Evolutionary conservation across 371 early-diverging fungal genomes (phyloP), one percentile per base, ranked within the genome.

Genomic region (Mucor racemosus): DNA sequence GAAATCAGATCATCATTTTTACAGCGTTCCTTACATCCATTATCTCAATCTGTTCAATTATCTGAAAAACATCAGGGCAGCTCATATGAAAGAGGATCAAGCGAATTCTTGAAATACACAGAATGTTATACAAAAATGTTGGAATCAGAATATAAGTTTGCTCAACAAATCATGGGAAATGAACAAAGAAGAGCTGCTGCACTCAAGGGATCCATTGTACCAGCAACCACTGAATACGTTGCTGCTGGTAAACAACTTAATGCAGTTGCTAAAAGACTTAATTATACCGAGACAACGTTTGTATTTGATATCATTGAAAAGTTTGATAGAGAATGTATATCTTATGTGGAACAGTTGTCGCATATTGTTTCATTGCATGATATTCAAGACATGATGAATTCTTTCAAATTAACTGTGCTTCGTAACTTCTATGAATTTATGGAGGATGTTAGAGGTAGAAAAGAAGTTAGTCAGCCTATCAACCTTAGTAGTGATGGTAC

Each of bases 401-500:
- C 84, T 0, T 84, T 87, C 72, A 88, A 85, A 55, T 75, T 82
- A 14, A 84, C 85, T 13, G 85, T 86, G 17, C 72, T 92, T 44
- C 77, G 78, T 41, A 89, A 83, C 17, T 89, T 93, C 65, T 84
- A 85, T 57, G 92, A 91, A 10, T 90, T 92, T 67, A 78, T 88
- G 69, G 90, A 90, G n/a, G 93, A 93, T 56, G 80, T 91, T 17
- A 69, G 81, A 31, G 81, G 77, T 13, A 74, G 71, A 66, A 60
- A 71, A 21, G 78, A 82, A 36, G 73, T 74, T 0, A 71, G 71
- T 46, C 65, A 72, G 35, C 79, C 76, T 31, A 74, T 78, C 33
- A 82, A 80, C 14, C 78, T 93, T 55, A 89, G 93, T 42, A 81
- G 75, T 31, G 95, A 95, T 74, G 95, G 94, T 66, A 94, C 94